These are phyloP conservation scores for Solanum sejunctum DNA, from an alignment of 257 asterid genomes.

Conservation along the genomic window DNA sequence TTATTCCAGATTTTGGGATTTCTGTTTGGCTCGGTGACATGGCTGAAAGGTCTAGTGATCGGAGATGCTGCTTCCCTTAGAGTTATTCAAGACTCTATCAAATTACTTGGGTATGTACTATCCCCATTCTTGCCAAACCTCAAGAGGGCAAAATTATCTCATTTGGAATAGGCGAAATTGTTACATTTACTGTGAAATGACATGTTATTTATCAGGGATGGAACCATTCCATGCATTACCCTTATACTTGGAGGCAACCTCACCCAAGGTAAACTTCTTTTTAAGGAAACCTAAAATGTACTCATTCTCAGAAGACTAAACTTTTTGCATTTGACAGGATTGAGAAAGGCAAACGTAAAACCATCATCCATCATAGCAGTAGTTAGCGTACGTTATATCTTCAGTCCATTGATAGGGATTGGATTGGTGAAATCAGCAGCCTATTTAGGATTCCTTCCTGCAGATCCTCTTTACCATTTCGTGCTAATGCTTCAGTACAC, in stretches of 20 bases:
- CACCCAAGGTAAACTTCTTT: slow-evolving; percentile 40
- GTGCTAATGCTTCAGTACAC: slow-evolving; percentile 75
- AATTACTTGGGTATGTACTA: slow-evolving; percentile 53
- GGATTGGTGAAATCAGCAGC: slow-evolving; percentile 56
- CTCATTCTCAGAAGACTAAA: not conserved
- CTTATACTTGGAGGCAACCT: slow-evolving; percentile 91
- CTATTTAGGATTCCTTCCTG: slow-evolving; percentile 55
- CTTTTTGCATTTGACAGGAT: slow-evolving; percentile 23
- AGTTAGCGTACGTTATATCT: slow-evolving; percentile 41
- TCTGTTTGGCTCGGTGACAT: slow-evolving; percentile 51
- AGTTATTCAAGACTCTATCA: slow-evolving; percentile 48
- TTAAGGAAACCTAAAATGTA: not conserved
- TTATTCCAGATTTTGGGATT: slow-evolving; percentile 48
- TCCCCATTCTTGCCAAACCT: no score
- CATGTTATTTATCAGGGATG: slow-evolving; percentile 31
- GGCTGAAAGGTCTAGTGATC: slow-evolving; percentile 49
- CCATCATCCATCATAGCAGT: slow-evolving; percentile 29
- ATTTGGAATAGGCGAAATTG: no score
- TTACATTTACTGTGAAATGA: not conserved
- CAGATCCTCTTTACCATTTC: slow-evolving; percentile 77
- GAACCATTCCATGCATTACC: slow-evolving; percentile 80
- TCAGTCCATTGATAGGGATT: slow-evolving; percentile 66
- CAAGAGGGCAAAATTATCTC: no score
- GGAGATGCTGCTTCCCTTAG: slow-evolving; percentile 68
- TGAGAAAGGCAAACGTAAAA: slow-evolving; percentile 41